Conservation (phyloP, 331 rosid genomes). For the Saraca asoca region DNA sequence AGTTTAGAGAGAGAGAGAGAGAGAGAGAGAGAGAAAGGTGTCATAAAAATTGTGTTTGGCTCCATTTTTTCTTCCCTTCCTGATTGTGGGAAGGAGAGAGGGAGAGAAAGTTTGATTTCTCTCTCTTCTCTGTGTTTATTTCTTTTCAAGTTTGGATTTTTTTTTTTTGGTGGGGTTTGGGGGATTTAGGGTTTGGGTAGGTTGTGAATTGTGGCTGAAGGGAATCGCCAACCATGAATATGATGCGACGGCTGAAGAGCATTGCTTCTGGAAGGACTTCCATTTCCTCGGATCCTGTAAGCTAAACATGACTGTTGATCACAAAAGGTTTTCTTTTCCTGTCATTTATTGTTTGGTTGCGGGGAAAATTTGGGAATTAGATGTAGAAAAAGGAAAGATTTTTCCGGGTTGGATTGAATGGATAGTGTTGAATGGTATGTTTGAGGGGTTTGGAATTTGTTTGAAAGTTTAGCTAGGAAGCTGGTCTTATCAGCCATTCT, state of each 20-base stretch:
- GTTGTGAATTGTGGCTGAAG: constrained; percentile 34
- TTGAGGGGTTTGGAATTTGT: not conserved
- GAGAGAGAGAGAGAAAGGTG: constrained; percentile 29
- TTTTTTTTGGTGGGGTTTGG: constrained; percentile 17
- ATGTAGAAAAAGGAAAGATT: not conserved
- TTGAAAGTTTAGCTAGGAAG: not conserved
- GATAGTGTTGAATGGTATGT: not conserved
- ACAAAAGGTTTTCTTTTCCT: not conserved
- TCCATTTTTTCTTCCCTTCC: constrained; percentile 2
- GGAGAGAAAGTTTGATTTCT: constrained; percentile 28
- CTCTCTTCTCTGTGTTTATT: constrained; percentile 30
- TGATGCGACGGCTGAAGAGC: constrained; percentile 98
- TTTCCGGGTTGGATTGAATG: no score
- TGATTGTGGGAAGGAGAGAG: constrained; percentile 27
- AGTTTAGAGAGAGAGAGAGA: not conserved
- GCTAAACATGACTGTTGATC: constrained; percentile 12
- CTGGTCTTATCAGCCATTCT: not conserved
- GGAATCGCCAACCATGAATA: constrained; percentile 55
- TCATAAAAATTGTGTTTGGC: constrained; percentile 31
- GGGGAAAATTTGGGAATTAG: constrained; percentile 4
- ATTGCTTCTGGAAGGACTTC: constrained; percentile 95
- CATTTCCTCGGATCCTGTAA: constrained; percentile 89
- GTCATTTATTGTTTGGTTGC: constrained; percentile 21
- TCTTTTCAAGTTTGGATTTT: not conserved
- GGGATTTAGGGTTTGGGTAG: constrained; percentile 47